Base-by-base conservation (phyloP, 148 eudicot species). In the Suaeda aralocaspica region DNA sequence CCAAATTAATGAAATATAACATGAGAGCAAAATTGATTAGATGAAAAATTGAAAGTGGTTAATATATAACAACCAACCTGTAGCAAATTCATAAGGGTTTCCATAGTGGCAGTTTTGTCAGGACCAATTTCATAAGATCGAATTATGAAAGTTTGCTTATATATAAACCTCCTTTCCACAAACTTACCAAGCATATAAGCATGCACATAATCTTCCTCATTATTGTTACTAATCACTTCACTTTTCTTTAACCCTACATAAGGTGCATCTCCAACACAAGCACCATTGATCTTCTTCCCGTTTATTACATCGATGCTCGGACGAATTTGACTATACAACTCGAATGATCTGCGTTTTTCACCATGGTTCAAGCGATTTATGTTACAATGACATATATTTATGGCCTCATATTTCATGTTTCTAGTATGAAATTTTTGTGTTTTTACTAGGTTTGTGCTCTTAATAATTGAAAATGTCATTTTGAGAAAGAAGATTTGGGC, bases 121-220 rank as follows among this genome's bases (percentile, higher is more conserved):
- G 97, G 93, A 58, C 97, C 97, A 48, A 86, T 91, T 74, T 91
- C 97, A 73, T 91, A 91, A 61, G 93, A 91, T 74, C 97, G 77
- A 1, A 91, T 88, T 19, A 85, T 82, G 69, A 86, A 91, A 11
- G 83, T 74, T 69, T 91, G 97, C 51, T 92, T 66, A 60, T 80
- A 91, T 1, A 91, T 88, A 52, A 77, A 80, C 53, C 85, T 57
- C 14, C 79, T 75, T 66, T 88, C 93, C 22, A 85, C 84, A 51
- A 91, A 86, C 49, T 82, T 85, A 30, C 97, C 97, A 0, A 80
- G 68, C 72, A 90, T 71, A 81, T 74, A 83, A 24, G 69, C 68
- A 33, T 82, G 78, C 36, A 63, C 78, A 1, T 80, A 66, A 69
- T 80, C 87, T 50, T 78, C 83, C 14, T 80, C 82, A 25, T 52